Conservation (phyloP, 305 asterid species). For the Fraxinus sp. region DNA sequence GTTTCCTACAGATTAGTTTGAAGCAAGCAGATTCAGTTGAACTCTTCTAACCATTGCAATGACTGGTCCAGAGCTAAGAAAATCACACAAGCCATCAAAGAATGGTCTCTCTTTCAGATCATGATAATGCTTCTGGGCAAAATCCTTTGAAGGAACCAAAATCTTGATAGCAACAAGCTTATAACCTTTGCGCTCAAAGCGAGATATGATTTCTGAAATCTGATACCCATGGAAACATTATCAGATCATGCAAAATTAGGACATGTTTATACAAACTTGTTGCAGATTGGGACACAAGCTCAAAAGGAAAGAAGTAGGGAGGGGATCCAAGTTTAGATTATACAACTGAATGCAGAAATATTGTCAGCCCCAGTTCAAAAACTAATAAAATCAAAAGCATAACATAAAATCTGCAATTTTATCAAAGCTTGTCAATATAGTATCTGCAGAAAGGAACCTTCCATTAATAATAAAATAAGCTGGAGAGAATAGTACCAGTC, state of each 20-base stretch:
- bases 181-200: conserved; percentile 90
- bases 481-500: conserved; percentile 56
- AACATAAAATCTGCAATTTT: not conserved
- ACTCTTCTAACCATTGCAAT: conserved; percentile 76
- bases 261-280: not conserved
- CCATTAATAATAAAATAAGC: conserved; percentile 4
- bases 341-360: not conserved
- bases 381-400: not conserved
- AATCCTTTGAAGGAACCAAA: conserved; percentile 77
- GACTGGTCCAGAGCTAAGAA: conserved; percentile 99
- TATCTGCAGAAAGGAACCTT: conserved; percentile 15
- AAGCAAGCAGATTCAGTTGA: conserved; percentile 4
- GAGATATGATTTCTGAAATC: conserved; percentile 86
- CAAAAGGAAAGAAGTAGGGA: not conserved
- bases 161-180: conserved; percentile 87
- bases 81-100: conserved; percentile 83
- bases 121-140: conserved; percentile 84
- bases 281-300: not conserved
- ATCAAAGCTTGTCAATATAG: conserved; percentile 1
- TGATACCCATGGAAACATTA: conserved; percentile 30
- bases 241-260: conserved; percentile 21
- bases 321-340: not conserved
- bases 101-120: conserved; percentile 92
- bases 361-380: not conserved
- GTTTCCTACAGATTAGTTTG: not conserved